Conservation (phyloP, 306 rosid species). For the Dalbergia cochinchinensis region DNA sequence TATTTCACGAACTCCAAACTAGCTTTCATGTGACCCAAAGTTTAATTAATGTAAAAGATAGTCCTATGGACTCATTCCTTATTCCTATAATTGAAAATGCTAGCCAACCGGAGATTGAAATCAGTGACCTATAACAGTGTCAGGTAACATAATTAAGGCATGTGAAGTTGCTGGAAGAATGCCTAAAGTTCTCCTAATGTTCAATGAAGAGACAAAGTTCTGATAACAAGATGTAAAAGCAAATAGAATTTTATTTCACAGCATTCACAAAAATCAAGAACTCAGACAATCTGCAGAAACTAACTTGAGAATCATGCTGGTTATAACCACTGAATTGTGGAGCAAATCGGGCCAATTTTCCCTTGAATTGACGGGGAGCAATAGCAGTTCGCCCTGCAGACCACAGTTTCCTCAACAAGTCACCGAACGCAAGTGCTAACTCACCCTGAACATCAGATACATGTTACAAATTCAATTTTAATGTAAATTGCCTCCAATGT, state of each 20-base stretch:
- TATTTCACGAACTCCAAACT: not conserved
- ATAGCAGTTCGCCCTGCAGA: constrained; percentile 83
- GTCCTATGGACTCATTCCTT: constrained; percentile 13
- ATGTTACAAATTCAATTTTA: constrained; percentile 40
- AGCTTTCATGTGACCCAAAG: not conserved
- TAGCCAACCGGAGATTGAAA: constrained; percentile 29
- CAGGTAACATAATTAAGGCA: constrained; percentile 10
- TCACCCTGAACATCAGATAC: constrained; percentile 79
- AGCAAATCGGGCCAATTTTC: constrained; percentile 95
- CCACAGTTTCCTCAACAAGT: constrained; percentile 94
- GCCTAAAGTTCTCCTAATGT: constrained; percentile 12
- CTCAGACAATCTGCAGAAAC: constrained; percentile 46
- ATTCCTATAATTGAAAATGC: constrained; percentile 25
- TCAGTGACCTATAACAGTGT: not conserved
- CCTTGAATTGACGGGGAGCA: constrained; percentile 94
- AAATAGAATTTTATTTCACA: constrained; percentile 29
- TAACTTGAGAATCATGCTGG: constrained; percentile 99
- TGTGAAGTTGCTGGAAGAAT: constrained; percentile 22
- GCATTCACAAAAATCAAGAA: constrained; percentile 26
- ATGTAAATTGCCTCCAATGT: constrained; percentile 26
- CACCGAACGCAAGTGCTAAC: constrained; percentile 96
- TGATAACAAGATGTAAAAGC: not conserved
- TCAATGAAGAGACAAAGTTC: constrained; percentile 15
- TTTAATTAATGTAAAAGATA: not conserved
- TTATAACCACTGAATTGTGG: constrained; percentile 99